Conservation (phyloP, 495 filamentous ascomycete species). For the Podospora tetraspora region DNA sequence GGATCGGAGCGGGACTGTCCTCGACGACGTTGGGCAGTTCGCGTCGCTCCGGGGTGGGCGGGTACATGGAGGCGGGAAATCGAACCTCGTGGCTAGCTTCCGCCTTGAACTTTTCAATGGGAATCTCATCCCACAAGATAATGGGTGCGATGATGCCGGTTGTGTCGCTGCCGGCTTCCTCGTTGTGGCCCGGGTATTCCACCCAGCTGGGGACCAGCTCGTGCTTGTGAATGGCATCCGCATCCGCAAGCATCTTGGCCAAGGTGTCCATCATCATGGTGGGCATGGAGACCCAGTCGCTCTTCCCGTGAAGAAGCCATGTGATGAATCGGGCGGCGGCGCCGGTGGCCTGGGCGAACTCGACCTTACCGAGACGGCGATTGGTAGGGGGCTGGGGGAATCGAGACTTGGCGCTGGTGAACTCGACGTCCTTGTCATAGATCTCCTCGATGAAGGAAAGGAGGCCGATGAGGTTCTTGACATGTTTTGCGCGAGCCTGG, state of each 20-base stretch:
- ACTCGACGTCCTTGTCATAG: slow-evolving; percentile 8
- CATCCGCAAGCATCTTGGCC: slow-evolving; percentile 34
- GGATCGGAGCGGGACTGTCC: slow-evolving; percentile 24
- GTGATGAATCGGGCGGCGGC: slow-evolving; percentile 16
- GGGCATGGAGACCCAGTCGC: slow-evolving; percentile 5
- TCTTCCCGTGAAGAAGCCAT: slow-evolving; percentile 13
- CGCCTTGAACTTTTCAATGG: slow-evolving; percentile 18
- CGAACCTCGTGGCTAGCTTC: slow-evolving; percentile 16
- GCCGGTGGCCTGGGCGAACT: slow-evolving; percentile 1
- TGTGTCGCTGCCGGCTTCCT: slow-evolving; percentile 14
- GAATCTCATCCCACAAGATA: slow-evolving; percentile 19
- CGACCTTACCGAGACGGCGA: slow-evolving; percentile 3
- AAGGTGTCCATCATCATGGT: slow-evolving; percentile 6
- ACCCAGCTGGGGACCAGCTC: slow-evolving; percentile 32
- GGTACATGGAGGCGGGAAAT: slow-evolving; percentile 15
- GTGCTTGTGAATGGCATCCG: slow-evolving; percentile 33
- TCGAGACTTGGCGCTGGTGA: not conserved
- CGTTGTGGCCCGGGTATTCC: slow-evolving; percentile 5
- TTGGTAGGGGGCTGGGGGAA: slow-evolving; percentile 6
- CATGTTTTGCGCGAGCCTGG: slow-evolving; percentile 3
- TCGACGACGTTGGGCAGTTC: slow-evolving; percentile 17
- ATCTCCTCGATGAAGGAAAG: slow-evolving; percentile 12
- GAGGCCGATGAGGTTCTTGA: not conserved
- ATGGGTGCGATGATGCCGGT: slow-evolving; percentile 6
- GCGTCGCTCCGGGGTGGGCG: not conserved